These are phyloP conservation scores for Athelia sp. DNA, from an alignment of 1,284 basidiomycete species.

Conservation along the genomic window DNA sequence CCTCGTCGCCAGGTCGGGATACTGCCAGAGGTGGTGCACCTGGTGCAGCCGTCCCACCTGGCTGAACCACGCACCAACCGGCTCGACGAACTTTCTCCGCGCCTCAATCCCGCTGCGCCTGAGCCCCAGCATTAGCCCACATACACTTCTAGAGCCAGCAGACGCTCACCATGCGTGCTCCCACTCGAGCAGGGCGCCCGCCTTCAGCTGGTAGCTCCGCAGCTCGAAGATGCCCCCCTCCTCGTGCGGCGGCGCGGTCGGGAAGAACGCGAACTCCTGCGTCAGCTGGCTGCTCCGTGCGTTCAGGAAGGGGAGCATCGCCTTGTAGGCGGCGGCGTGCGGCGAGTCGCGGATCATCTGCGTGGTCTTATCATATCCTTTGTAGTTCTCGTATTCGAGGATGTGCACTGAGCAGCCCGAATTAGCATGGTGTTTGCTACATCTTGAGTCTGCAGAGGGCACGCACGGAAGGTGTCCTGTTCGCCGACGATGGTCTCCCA, in stretches of 20 bases:
- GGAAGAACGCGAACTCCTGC: slow-evolving; percentile 93
- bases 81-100: slow-evolving; percentile 75
- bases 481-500: slow-evolving; percentile 89
- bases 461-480: slow-evolving; percentile 79
- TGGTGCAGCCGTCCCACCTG: slow-evolving; percentile 88
- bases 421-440: too few relatives aligned
- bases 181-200: slow-evolving; percentile 90
- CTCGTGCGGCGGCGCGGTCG: slow-evolving; percentile 79
- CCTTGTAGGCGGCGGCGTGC: slow-evolving; percentile 59
- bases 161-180: slow-evolving; percentile 76
- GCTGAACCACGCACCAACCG: slow-evolving; percentile 92
- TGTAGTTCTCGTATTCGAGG: slow-evolving; percentile 87
- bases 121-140: slow-evolving; percentile 5
- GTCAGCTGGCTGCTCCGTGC: slow-evolving; percentile 75
- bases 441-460: too few relatives aligned
- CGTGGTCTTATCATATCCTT: slow-evolving; percentile 73
- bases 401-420: slow-evolving; percentile 57
- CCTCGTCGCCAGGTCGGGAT: slow-evolving; percentile 80
- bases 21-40: slow-evolving; percentile 94
- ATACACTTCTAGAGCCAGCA: slow-evolving; percentile 7
- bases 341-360: slow-evolving; percentile 55
- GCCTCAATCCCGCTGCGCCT: slow-evolving; percentile 89
- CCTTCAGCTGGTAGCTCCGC: slow-evolving; percentile 78
- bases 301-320: slow-evolving; percentile 69
- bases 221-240: slow-evolving; percentile 91